Base-by-base conservation (phyloP, 306 rosid genomes). In the Rosa chinensis region DNA sequence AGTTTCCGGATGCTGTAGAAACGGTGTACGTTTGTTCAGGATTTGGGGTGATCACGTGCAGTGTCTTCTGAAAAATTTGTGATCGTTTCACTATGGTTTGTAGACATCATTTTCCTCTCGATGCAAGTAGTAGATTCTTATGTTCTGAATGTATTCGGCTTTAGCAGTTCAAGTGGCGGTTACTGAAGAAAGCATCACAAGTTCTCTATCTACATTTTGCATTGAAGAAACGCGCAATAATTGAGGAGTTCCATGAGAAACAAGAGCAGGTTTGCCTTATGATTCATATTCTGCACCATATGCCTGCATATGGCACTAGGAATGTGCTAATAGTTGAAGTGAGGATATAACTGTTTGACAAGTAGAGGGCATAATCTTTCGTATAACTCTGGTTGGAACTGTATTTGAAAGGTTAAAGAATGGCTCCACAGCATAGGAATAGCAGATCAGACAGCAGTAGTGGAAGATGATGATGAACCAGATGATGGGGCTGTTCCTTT, bases 341-440 rank as follows among this genome's bases (percentile, higher is more conserved):
- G 20, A 40, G 53, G 40, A 23, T 23, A 52, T 9, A 43, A 10
- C 73, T 11, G 21, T 45, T 45, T 70, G 20, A n/a, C 53, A 35
- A 0, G 50, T 20, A 4, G 25, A 23, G 39, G 23, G 59, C n/a
- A 43, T 73, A 39, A 39, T 18, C 10, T 64, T 32, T 64, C 28
- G 1, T 37, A 0, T 52, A 28, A 62, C 10, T 50, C 62, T 50
- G 42, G 43, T 74, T 39, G 5, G 37, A 87, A 75, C 37, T 78
- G 43, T 59, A 18, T 76, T 9, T 12, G 76, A 48, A 80, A 94
- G 97, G 90, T 91, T 56, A 94, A 87, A 91, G 98, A 94, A 82
- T 94, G 98, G 97, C 97, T 94, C 66, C 97, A 92, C 18, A 90
- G 88, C 85, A 74, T 89, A 74, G 97, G 98, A 78, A 86, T 94